phyloP scores from a whole-genome alignment of 73 alveolate species.

The Paramecium biaurelia region DNA sequence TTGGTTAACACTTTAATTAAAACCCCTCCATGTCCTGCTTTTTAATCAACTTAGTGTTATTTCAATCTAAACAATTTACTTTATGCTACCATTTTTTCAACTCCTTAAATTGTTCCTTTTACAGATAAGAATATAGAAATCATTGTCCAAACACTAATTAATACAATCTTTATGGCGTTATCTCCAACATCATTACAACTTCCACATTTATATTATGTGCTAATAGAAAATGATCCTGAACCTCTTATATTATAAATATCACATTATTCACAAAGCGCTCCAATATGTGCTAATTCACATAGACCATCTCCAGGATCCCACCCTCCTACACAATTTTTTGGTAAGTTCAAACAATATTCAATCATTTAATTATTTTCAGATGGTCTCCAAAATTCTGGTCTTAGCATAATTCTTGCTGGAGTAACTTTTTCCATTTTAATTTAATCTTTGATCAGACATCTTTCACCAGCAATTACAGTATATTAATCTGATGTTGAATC shows the following conservation, averaged over 20 bases:
- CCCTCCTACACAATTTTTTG: constrained; percentile 11
- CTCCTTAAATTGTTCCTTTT: neutral
- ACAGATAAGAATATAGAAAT: neutral
- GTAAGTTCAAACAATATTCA: neutral
- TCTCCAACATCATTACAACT: neutral
- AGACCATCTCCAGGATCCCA: neutral
- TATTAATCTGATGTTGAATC: neutral
- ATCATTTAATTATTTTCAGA: neutral
- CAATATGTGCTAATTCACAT: neutral
- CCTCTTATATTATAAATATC: constrained; percentile 21
- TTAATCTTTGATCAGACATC: neutral
- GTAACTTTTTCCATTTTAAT: neutral
- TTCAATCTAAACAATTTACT: neutral
- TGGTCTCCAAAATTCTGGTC: constrained; percentile 47
- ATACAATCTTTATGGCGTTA: neutral
- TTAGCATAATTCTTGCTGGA: neutral
- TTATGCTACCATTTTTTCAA: neutral
- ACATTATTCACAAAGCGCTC: constrained; percentile 32
- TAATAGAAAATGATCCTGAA: neutral
- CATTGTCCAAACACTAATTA: neutral
- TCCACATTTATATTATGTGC: neutral
- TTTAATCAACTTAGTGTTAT: neutral
- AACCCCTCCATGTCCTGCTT: neutral
- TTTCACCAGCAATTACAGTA: neutral
- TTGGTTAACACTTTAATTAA: neutral